These are phyloP conservation scores for Phyllosticta citrichinensis DNA, from an alignment of 2,329 filamentous ascomycete genomes.

Conservation along the genomic window DNA sequence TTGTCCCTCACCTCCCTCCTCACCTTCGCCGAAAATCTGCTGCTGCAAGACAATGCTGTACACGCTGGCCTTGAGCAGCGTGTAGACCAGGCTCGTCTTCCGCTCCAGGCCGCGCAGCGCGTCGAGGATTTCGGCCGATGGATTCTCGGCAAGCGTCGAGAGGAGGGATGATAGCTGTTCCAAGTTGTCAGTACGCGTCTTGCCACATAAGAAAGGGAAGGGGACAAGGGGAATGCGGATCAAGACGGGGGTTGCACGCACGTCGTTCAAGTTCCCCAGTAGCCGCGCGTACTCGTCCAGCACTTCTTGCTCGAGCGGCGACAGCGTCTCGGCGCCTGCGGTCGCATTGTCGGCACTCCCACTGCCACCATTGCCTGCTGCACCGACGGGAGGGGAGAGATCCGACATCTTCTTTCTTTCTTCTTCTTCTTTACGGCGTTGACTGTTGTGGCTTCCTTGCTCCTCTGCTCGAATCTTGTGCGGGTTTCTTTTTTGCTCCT, in stretches of 20 bases:
- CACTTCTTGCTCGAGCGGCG: conserved; percentile 83
- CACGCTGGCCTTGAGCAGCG: conserved; percentile 91
- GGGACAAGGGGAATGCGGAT: not conserved
- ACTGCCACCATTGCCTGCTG: not conserved
- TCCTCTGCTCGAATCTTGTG: not conserved
- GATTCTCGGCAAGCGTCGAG: conserved; percentile 55
- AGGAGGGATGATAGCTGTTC: conserved; percentile 46
- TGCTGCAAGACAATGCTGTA: conserved; percentile 98
- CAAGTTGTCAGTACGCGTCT: not conserved
- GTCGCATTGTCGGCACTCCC: not conserved
- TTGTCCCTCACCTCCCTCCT: conserved; percentile 22
- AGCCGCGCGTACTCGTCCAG: conserved; percentile 87
- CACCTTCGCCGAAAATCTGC: conserved; percentile 68
- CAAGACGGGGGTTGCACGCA: conserved; percentile 27
- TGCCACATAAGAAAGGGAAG: not conserved
- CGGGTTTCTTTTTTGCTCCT: not conserved
- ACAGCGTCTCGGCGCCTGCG: conserved; percentile 34
- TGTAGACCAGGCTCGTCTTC: conserved; percentile 92
- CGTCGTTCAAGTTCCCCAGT: conserved; percentile 84
- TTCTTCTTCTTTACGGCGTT: not conserved
- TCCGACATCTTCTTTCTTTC: not conserved
- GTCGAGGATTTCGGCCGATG: conserved; percentile 67
- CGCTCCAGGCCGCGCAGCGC: conserved; percentile 79
- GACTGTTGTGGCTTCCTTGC: not conserved
- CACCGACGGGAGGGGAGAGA: conserved; percentile 3